Base-by-base conservation (phyloP, 129 eudicot genomes). In the Helianthus tuberosus region DNA sequence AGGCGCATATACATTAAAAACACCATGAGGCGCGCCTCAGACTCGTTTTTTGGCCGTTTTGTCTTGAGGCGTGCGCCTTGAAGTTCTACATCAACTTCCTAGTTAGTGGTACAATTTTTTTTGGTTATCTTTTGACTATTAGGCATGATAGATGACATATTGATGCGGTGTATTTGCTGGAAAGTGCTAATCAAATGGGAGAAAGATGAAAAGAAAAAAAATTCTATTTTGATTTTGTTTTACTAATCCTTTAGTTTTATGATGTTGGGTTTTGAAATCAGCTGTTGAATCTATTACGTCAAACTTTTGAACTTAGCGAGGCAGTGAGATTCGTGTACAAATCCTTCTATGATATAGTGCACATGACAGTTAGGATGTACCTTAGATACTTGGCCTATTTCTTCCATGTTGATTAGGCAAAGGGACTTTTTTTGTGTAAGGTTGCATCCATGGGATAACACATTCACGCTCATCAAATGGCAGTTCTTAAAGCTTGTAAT, bases 131-230 rank as follows among this genome's bases (percentile, higher is more conserved):
- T 32, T 50, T 51, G 74, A 35, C 17, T 69, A 69, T 50, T 69
- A 32, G 39, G 60, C 44, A 48, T 29, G 73, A n/a, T 51, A 50
- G 62, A 69, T 32, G 49, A 11, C 73, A 49, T 68, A 29, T 29
- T 0, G 15, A 50, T 69, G 48, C 74, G 15, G n/a, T 50, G 74
- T 15, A 49, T 32, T 49, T 6, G 46, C 35, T 27, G 60, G 27
- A 0, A 25, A 27, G 48, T 51, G 58, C 58, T 67, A 47, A 60
- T 27, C 1, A 8, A 48, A 23, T 25, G 44, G 58, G 58, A 69
- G 72, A 67, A 12, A 47, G 20, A 48, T 47, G 20, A 51, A 51
- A 67, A 25, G 23, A 46, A 67, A 20, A 27, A 20, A n/a, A n/a
- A n/a, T n/a, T 8, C 4, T 16, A 10, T 46, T 67, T 23, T 47